A percentile compares a stretch with the other conserved stretches of the same genome.
Conservation (phyloP, 805 yeast genomes). For the Torulaspora microellipsoides region DNA sequence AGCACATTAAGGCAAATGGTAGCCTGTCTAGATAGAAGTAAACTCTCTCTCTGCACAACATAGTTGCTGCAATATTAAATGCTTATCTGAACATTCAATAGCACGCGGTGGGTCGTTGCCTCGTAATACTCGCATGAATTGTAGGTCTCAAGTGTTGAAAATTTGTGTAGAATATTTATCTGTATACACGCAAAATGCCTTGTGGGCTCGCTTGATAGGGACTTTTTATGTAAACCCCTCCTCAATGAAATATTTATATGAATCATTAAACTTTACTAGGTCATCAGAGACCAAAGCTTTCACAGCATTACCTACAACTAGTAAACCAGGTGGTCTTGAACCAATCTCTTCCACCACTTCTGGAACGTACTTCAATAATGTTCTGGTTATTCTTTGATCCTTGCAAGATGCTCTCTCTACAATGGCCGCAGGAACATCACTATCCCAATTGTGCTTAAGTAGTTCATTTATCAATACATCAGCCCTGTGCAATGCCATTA, state of each 20-base stretch:
- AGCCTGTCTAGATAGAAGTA: no score
- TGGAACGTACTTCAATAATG: conserved; percentile 60
- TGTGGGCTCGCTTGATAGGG: no score
- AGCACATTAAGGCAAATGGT: no score
- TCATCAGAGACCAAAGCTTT: conserved; percentile 37
- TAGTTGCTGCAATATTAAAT: no score
- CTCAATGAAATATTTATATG: conserved; percentile 26
- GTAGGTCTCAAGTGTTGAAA: no score
- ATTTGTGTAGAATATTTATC: no score
- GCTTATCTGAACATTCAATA: no score
- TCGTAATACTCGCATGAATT: no score
- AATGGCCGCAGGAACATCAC: conserved; percentile 70
- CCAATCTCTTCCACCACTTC: conserved; percentile 74
- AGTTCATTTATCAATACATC: conserved; percentile 47
- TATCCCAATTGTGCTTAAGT: conserved; percentile 59
- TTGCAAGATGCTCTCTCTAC: conserved; percentile 92
- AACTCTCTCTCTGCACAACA: no score
- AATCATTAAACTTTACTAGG: conserved; percentile 23
- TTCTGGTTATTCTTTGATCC: conserved; percentile 81
- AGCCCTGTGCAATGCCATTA: conserved; percentile 84
- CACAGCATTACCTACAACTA: conserved; percentile 79
- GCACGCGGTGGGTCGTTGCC: no score
- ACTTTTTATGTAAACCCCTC: conserved; percentile 30
- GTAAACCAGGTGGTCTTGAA: conserved; percentile 87
- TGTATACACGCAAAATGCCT: no score